phyloP scores from a whole-genome alignment of 2,329 filamentous ascomycete genomes.

The Dichotomopilus funicola region DNA sequence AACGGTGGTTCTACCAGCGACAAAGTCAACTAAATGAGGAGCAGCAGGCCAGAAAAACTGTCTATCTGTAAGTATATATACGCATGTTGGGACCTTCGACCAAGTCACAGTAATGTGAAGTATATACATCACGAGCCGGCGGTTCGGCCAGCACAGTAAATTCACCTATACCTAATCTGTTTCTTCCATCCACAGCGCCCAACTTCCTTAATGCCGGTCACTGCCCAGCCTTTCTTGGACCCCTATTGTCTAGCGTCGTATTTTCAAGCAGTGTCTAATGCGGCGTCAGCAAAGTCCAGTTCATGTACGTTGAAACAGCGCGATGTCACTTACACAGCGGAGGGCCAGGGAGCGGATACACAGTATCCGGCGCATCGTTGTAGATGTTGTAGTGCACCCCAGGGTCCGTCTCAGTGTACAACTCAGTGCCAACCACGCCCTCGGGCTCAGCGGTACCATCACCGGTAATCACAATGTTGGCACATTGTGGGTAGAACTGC shows the following conservation, averaged over 20 bases:
- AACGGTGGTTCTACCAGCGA: no score
- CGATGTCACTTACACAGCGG: neutral
- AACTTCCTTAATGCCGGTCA: no score
- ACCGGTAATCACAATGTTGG: slow-evolving; percentile 49
- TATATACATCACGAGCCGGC: no score
- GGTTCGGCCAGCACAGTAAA: no score
- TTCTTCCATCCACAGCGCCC: no score
- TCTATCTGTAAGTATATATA: no score
- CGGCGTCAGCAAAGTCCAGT: neutral
- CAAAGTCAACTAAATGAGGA: no score
- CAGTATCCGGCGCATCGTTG: slow-evolving; percentile 13
- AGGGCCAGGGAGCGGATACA: slow-evolving; percentile 8
- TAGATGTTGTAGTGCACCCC: slow-evolving; percentile 52
- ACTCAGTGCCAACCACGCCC: slow-evolving; percentile 35
- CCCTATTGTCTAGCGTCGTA: neutral
- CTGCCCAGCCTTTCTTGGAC: no score
- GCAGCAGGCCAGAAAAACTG: no score
- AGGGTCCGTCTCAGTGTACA: slow-evolving; percentile 47
- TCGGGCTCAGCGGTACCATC: slow-evolving; percentile 29
- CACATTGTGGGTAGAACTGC: slow-evolving; percentile 49
- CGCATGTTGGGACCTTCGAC: no score
- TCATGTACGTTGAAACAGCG: neutral
- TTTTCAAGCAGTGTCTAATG: neutral
- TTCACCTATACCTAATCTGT: no score
- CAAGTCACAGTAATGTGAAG: no score